Base-by-base conservation (phyloP, 2,329 filamentous ascomycete species). In the Botryotinia calthae region DNA sequence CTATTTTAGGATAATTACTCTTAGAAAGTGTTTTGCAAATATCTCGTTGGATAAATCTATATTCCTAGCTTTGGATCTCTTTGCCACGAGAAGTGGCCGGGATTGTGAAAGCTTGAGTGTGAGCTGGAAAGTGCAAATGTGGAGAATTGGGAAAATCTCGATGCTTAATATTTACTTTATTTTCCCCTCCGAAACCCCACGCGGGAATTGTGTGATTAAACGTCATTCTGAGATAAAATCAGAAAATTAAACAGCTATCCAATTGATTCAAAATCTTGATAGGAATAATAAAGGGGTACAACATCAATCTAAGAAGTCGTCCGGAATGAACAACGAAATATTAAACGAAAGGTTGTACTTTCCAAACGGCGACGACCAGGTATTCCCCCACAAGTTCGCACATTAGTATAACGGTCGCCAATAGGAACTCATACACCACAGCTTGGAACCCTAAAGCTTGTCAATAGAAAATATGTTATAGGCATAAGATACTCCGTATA, bases 321-420 rank as follows among this genome's bases (percentile, higher is more conserved):
- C 37, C 18, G 9, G 46, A 40, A 42, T 42, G 20, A 22, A 37
- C 12, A 20, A 37, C 22, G 63, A 65, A 22, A 34, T n/a, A 16
- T 48, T 22, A 48, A 48, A 65, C 44, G 22, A 65, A 65, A 34
- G 44, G 28, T 65, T 48, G 28, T 28, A 65, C 34, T 16, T n/a
- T 65, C 46, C 14, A 25, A 66, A 40, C 10, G 25, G 40, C 16
- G 16, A n/a, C 25, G 46, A n/a, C 31, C 46, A 40, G n/a, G 31
- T 54, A 22, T 67, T 54, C 64, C 46, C 46, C 64, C 64, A 67
- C 64, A 67, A 67, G 46, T 54, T 67, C 64, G 46, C n/a, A 54
- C 34, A 64, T 64, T 28, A 64, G 22, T 42, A 54, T 28, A 67
- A 66, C 46, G 46, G 64, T 34, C 25, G 16, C 64, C 64, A 54